Conservation (phyloP, 345 rosid genomes). For the Camelina sativa region DNA sequence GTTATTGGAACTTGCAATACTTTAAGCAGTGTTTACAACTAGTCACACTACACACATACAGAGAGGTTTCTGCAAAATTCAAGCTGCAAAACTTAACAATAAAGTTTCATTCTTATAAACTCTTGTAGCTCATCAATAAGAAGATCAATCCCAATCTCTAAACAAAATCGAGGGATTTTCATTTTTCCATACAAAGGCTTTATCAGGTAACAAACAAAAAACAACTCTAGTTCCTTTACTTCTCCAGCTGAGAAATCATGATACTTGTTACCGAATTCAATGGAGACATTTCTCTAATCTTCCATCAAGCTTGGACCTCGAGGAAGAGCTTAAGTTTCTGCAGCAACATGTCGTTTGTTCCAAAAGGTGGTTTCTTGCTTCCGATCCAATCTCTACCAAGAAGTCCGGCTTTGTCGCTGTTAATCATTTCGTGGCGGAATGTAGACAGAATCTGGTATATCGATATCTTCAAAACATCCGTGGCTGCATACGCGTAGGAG, state of each 20-base stretch:
- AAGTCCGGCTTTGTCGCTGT: slow-evolving; percentile 60
- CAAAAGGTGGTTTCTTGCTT: slow-evolving; percentile 59
- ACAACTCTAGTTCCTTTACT: slow-evolving; percentile 2
- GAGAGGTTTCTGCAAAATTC: too few species aligned
- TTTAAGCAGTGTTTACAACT: not conserved
- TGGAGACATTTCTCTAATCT: not conserved
- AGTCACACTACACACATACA: not conserved
- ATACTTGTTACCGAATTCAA: not conserved
- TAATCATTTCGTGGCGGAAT: slow-evolving; percentile 78
- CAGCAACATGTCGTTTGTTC: slow-evolving; percentile 64
- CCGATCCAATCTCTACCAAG: slow-evolving; percentile 86
- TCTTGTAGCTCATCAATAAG: not conserved
- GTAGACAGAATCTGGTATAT: slow-evolving; percentile 67
- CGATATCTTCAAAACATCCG: slow-evolving; percentile 79
- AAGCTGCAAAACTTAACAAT: not conserved
- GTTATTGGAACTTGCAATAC: not conserved
- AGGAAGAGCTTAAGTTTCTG: slow-evolving; percentile 81
- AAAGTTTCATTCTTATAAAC: slow-evolving; percentile 16
- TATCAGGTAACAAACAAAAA: slow-evolving; percentile 14
- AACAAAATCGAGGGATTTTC: slow-evolving; percentile 34
- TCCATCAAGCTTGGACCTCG: slow-evolving; percentile 60
- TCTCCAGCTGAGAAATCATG: slow-evolving; percentile 1
- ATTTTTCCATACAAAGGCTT: slow-evolving; percentile 18
- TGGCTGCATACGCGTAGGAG: slow-evolving; percentile 68
- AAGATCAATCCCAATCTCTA: slow-evolving; percentile 25